Evolutionary conservation across 2,329 filamentous ascomycete genomes (phyloP).

Genomic region (Ophiostoma ulmi): DNA sequence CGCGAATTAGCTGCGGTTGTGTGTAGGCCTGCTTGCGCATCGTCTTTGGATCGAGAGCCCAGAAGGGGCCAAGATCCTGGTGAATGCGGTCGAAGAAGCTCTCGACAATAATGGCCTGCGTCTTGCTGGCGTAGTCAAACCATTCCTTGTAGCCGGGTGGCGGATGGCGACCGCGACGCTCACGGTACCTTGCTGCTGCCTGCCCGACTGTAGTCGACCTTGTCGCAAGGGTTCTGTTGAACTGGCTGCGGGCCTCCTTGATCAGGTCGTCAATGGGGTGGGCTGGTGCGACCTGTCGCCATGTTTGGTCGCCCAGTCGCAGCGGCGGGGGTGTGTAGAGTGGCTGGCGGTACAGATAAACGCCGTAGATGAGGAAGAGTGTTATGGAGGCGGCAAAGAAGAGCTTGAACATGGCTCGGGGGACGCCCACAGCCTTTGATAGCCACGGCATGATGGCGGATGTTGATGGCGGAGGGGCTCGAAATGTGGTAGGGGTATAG

Average conservation of each 20-base stretch:
- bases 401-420: constrained; percentile 9
- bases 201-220: constrained; percentile 24
- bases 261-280: constrained; percentile 15
- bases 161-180: constrained; percentile 45
- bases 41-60: constrained; percentile 43
- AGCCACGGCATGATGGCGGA: constrained; percentile 9
- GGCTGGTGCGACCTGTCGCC: neutral
- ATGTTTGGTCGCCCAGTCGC: constrained; percentile 12
- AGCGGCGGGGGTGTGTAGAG: constrained; percentile 3
- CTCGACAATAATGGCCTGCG: constrained; percentile 43
- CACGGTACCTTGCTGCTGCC: constrained; percentile 44
- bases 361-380: constrained; percentile 1
- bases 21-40: constrained; percentile 36
- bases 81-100: constrained; percentile 51
- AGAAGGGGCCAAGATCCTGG: constrained; percentile 49
- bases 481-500: neutral
- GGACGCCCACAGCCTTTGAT: neutral
- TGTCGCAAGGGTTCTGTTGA: neutral
- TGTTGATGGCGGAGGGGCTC: neutral
- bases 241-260: neutral
- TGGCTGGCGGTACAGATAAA: neutral
- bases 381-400: constrained; percentile 4
- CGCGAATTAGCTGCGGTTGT: constrained; percentile 44
- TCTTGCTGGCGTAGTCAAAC: constrained; percentile 42
- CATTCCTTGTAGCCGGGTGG: constrained; percentile 47